A percentile compares a stretch with the other conserved stretches of the same genome.
These are phyloP conservation scores for Trichoderma cornu-damae DNA, from an alignment of 2,329 filamentous ascomycete genomes.

Conservation along the genomic window DNA sequence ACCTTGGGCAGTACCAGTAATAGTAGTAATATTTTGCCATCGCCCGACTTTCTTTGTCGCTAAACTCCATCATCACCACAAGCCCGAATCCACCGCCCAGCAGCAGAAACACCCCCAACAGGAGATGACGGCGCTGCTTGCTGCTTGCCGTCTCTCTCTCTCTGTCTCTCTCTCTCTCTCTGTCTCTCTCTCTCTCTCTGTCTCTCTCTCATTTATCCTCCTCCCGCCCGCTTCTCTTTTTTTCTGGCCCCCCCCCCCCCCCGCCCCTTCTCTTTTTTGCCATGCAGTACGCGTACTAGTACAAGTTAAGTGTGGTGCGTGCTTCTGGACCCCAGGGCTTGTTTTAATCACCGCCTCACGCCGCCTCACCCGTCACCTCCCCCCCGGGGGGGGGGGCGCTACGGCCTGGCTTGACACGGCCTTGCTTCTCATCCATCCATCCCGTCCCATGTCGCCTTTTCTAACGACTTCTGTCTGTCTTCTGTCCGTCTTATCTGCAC, in stretches of 20 bases:
- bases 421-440: neutral
- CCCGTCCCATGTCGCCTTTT: neutral
- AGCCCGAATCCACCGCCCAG: neutral
- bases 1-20: neutral
- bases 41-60: neutral
- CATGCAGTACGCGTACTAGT: conserved; percentile 9
- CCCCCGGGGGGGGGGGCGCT: too few relatives aligned
- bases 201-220: too few relatives aligned
- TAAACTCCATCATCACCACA: conserved; percentile 7
- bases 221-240: too few relatives aligned
- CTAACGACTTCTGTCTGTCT: too few relatives aligned
- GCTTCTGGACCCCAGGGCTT: conserved; percentile 10
- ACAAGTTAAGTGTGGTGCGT: conserved; percentile 5
- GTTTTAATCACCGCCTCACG: conserved; percentile 16
- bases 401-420: conserved; percentile 13
- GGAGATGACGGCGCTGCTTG: too few relatives aligned
- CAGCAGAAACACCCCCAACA: neutral
- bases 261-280: too few relatives aligned
- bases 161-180: neutral
- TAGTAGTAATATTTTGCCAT: too few relatives aligned
- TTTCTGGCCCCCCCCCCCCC: too few relatives aligned
- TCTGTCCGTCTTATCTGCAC: too few relatives aligned
- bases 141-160: neutral
- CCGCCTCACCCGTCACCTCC: conserved; percentile 15
- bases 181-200: neutral